Percentiles rank a stretch among this genome's conserved stretches.
Conservation (phyloP, 805 yeast genomes). For the Candida pseudofarinosa region DNA sequence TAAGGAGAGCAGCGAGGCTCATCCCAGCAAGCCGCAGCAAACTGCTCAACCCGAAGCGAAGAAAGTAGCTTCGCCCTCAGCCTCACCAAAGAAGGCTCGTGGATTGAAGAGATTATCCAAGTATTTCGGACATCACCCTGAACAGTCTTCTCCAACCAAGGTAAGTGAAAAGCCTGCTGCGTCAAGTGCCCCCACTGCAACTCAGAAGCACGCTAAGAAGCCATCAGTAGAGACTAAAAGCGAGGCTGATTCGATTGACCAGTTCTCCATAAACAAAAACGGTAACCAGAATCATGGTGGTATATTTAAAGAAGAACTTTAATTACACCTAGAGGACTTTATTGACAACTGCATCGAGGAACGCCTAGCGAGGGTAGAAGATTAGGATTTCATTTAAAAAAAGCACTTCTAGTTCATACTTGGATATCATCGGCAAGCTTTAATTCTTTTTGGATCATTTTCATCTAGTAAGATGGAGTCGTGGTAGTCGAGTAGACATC, state of each 20-base stretch:
- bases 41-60: conserved; percentile 2
- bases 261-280: neutral
- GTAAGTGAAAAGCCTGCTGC: conserved; percentile 1
- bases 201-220: neutral
- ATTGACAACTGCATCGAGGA: too few relatives aligned
- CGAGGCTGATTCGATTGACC: neutral
- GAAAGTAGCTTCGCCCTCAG: neutral
- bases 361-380: too few relatives aligned
- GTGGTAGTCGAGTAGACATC: too few relatives aligned
- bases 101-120: conserved; percentile 19
- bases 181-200: neutral
- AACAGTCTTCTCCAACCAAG: neutral
- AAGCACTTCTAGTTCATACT: too few relatives aligned
- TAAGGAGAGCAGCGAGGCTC: conserved; percentile 5
- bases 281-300: conserved; percentile 29
- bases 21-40: conserved; percentile 3
- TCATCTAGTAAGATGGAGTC: too few relatives aligned
- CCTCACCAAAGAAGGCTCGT: conserved; percentile 9
- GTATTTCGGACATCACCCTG: conserved; percentile 9
- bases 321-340: too few relatives aligned
- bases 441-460: too few relatives aligned
- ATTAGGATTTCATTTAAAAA: too few relatives aligned
- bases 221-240: conserved; percentile 1
- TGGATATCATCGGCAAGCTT: too few relatives aligned
- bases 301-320: conserved; percentile 40